Evolutionary conservation across 441 rosid species (phyloP), one percentile per base, ranked within the genome.

Genomic region (Sinapis alba): DNA sequence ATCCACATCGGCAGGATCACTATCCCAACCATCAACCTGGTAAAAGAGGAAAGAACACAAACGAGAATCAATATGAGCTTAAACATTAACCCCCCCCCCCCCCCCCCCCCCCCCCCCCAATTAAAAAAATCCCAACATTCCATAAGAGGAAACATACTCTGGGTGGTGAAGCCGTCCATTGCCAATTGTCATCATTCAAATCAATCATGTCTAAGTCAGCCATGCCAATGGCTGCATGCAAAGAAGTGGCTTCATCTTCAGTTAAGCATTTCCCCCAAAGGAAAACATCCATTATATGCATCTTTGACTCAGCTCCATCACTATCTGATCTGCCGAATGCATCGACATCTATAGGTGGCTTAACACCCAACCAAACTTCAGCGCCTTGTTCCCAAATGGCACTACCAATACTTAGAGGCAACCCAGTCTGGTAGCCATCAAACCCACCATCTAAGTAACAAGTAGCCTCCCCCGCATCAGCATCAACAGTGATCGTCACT

Each of bases 271-370:
- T 88, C 54, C 99, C 99, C 99, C 99, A 97, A 2, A 97, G 85
- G 81, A 97, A 97, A 80, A 93, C 98, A 84, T 97, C 99, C 99
- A 97, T 97, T 74, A 97, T 86, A 79, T 97, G 99, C 99, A 94
- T 92, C 87, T 97, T 97, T 64, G 99, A 89, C 81, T 97, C 99
- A n/a, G 86, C 91, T 82, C 99, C 99, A 85, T 97, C 99, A 70
- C 99, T 97, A 83, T 97, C 99, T 19, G 99, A 97, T 85, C 99
- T 90, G 77, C 99, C 99, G 75, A 97, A 94, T 57, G 97, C 91
- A 85, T 94, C 99, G 81, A 94, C 77, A 77, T 91, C 99, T 21
- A 81, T 91, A 67, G 99, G 99, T 21, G 99, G 98, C 76, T 91
- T 88, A 79, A 88, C 87, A 83, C 99, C 99, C 77, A 94, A 80